These are phyloP conservation scores for Malassezia restricta DNA, from an alignment of 1,284 basidiomycete species.

Conservation along the genomic window DNA sequence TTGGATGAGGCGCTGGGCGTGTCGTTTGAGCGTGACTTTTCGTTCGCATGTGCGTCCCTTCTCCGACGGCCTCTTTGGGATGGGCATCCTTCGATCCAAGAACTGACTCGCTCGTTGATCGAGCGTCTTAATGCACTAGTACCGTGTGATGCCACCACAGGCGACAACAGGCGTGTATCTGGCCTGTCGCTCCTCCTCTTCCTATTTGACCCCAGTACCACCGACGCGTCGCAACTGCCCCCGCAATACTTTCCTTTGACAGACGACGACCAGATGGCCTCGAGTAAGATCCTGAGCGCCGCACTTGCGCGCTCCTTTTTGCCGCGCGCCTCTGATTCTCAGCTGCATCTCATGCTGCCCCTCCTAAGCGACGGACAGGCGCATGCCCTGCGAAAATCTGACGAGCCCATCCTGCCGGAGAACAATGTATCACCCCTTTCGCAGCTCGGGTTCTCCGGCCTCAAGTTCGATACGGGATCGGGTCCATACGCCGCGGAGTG, in stretches of 20 bases:
- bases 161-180: neutral
- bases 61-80: neutral
- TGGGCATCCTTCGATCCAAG: neutral
- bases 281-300: neutral
- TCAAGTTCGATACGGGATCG: neutral
- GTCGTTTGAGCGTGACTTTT: slow-evolving; percentile 4
- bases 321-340: neutral
- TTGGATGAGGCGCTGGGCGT: slow-evolving; percentile 6
- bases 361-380: neutral
- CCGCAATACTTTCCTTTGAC: neutral
- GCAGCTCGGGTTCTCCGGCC: slow-evolving; percentile 1
- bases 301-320: neutral
- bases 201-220: neutral
- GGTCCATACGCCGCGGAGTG: neutral
- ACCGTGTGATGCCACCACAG: neutral
- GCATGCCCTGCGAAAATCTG: neutral
- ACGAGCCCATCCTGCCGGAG: neutral
- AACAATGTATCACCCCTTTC: neutral
- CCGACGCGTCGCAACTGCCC: neutral
- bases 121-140: neutral
- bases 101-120: neutral
- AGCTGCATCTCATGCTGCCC: neutral
- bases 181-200: neutral
- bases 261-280: neutral
- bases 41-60: slow-evolving; percentile 3